phyloP scores from a whole-genome alignment of 768 basidiomycete genomes.

The Termitomyces sp. region DNA sequence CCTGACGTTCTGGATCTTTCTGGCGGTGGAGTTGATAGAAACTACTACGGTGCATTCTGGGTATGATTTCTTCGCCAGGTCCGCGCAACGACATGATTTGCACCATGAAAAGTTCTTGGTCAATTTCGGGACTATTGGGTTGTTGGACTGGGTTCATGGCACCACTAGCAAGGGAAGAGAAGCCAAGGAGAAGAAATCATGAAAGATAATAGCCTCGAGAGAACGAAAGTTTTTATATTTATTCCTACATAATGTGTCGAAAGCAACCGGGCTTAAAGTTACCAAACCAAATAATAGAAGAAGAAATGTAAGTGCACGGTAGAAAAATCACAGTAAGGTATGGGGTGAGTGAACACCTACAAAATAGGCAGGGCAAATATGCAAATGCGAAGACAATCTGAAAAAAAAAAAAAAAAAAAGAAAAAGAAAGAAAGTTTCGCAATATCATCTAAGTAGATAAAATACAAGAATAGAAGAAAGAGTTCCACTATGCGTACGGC shows the following conservation, averaged over 20 bases:
- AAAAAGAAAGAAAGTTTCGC: constrained; percentile 2
- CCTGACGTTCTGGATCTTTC: constrained; percentile 22
- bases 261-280: constrained; percentile 10
- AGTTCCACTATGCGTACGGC: constrained; percentile 1
- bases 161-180: constrained; percentile 6
- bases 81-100: constrained; percentile 20
- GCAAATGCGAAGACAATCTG: constrained; percentile 9
- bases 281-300: constrained; percentile 1
- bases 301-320: constrained; percentile 4
- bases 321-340: constrained; percentile 8
- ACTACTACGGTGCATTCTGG: constrained; percentile 24
- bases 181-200: neutral
- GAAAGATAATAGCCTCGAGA: neutral
- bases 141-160: constrained; percentile 21
- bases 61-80: constrained; percentile 20
- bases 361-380: constrained; percentile 9
- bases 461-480: constrained; percentile 11
- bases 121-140: constrained; percentile 20
- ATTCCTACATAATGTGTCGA: constrained; percentile 10
- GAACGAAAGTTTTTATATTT: neutral
- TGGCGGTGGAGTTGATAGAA: constrained; percentile 18
- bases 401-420: too few species aligned
- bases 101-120: constrained; percentile 24
- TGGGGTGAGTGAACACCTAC: constrained; percentile 6
- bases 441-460: constrained; percentile 10